Base-by-base conservation (phyloP, 179 eudicot species). In the Amaranthus tricolor region DNA sequence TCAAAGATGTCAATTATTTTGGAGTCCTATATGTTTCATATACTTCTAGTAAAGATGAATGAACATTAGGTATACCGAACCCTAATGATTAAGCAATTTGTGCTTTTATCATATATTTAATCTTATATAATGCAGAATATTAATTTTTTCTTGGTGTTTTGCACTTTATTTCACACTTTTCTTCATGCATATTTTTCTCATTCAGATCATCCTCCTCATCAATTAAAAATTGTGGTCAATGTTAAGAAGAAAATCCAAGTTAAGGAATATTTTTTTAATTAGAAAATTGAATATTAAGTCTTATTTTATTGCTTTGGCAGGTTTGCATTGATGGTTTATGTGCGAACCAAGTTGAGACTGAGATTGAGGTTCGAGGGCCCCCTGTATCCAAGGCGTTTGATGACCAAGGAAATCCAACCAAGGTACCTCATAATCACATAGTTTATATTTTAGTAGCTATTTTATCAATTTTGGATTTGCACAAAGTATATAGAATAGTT, bases 361-460 rank as follows among this genome's bases (percentile, higher is more conserved):
- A 90, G 85, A 82, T 89, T 58, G 97, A 95, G 85, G 87, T 88
- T 82, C 93, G 99, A 76, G 99, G 99, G 64, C 99, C 99, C 76
- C 97, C 99, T 65, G 92, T 81, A 79, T 88, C 95, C 14, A 95
- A 93, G 84, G 96, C 99, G 71, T 95, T 93, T 83, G 99, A 95
- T 70, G 71, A 75, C 74, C 84, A 88, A 77, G 96, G 97, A 85
- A 88, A 85, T 79, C 93, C 99, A 66, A 90, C 99, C 8, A 95
- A 95, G 99, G 99, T 91, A 71, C 79, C 52, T 78, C 43, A 20
- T 54, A 73, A 21, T 75, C 5, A 21, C 16, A 31, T 56, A 66
- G 20, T 68, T 82, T 12, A 48, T 43, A 12, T 48, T 40, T 74
- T 19, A 47, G 55, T 24, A 56, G n/a, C 56, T 48, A 14, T 52